Conservation (phyloP, 1,139 yeast genomes). For the Kodamaea plutei region DNA sequence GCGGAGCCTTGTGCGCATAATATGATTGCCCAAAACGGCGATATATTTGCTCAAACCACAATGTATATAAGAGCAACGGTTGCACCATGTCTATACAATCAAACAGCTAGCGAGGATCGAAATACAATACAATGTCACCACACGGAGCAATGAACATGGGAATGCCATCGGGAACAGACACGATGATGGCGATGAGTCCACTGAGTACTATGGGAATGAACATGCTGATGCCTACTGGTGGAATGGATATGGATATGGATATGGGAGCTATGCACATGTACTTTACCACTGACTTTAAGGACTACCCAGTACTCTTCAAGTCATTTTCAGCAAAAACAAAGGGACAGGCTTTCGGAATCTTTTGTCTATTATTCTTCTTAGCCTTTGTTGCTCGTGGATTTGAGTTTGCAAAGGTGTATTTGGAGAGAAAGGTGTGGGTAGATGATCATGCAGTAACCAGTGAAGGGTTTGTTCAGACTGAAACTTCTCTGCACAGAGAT, state of each 20-base stretch:
- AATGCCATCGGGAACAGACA: too few relatives aligned
- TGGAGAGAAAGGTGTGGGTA: conserved; percentile 63
- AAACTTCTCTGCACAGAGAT: not conserved
- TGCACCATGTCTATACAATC: too few relatives aligned
- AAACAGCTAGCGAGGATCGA: too few relatives aligned
- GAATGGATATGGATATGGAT: conserved; percentile 18
- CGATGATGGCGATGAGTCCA: too few relatives aligned
- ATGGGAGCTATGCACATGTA: conserved; percentile 49
- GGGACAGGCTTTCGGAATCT: conserved; percentile 70
- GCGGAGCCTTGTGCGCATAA: too few relatives aligned
- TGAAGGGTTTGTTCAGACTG: not conserved
- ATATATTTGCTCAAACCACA: too few relatives aligned
- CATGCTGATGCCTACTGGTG: conserved; percentile 8
- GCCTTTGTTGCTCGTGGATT: conserved; percentile 58
- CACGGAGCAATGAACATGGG: too few relatives aligned
- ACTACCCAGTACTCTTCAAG: conserved; percentile 61
- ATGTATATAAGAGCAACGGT: too few relatives aligned
- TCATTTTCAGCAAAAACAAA: conserved; percentile 47
- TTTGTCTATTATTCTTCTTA: conserved; percentile 52
- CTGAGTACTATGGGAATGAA: too few relatives aligned
- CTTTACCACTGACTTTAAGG: conserved; percentile 45
- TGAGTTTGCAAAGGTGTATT: conserved; percentile 54
- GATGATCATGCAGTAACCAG: conserved; percentile 1
- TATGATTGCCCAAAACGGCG: too few relatives aligned
- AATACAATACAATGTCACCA: too few relatives aligned